Percentiles rank a stretch among this genome's conserved stretches.
Conservation (phyloP, 768 basidiomycete genomes). For the Lactarius hatsudake region DNA sequence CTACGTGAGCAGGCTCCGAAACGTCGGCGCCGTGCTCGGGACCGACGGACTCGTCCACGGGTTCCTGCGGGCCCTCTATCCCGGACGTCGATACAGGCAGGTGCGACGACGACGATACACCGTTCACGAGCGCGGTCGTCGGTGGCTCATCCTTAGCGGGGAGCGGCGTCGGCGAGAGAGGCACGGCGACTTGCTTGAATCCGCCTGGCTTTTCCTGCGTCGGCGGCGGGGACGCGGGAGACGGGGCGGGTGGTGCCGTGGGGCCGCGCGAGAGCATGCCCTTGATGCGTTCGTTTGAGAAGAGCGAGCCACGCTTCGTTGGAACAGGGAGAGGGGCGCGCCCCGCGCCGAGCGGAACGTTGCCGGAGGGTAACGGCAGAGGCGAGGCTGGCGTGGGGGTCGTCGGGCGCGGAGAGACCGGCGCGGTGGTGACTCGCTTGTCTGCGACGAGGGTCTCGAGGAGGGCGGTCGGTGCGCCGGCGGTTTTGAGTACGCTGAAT, state of each 20-base stretch:
- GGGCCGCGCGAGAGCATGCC: conserved; percentile 35
- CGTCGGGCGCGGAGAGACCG: conserved; percentile 1
- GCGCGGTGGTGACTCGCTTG: conserved; percentile 40
- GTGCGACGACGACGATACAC: conserved; percentile 3
- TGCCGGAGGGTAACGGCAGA: conserved; percentile 16
- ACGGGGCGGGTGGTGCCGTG: background rate
- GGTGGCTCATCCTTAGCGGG: conserved; percentile 8
- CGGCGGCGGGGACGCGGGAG: background rate
- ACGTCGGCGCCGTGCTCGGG: background rate
- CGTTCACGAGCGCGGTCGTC: conserved; percentile 3
- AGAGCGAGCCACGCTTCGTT: conserved; percentile 20
- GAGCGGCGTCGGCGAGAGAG: conserved; percentile 12
- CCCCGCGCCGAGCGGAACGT: conserved; percentile 16
- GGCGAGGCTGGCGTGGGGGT: conserved; percentile 12
- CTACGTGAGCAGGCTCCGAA: background rate
- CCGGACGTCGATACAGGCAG: background rate
- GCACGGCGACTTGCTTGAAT: conserved; percentile 33
- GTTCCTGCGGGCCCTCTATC: background rate
- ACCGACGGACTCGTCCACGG: background rate
- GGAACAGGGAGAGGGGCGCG: background rate
- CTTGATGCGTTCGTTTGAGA: conserved; percentile 39
- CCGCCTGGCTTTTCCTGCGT: conserved; percentile 26
- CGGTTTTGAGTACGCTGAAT: conserved; percentile 69
- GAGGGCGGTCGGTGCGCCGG: conserved; percentile 64
- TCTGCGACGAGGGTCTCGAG: conserved; percentile 84